These are phyloP conservation scores for Crassisporium funariophilum DNA, from an alignment of 768 basidiomycete genomes.

Conservation along the genomic window DNA sequence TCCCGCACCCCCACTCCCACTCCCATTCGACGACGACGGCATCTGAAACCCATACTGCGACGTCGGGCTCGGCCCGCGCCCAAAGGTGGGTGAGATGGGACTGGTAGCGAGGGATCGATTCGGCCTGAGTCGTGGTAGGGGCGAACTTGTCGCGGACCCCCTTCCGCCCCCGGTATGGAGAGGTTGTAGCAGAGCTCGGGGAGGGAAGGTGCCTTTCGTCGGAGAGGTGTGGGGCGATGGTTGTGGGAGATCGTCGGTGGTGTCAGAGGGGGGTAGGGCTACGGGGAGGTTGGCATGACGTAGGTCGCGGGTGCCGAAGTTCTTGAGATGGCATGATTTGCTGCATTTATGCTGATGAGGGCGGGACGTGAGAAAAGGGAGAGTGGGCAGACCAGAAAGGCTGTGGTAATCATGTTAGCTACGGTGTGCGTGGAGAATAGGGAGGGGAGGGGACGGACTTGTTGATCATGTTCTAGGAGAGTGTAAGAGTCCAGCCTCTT, in stretches of 20 bases:
- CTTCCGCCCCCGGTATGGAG: conserved; percentile 17
- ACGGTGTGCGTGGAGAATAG: not conserved
- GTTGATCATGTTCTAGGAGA: conserved; percentile 80
- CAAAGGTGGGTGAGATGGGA: conserved; percentile 35
- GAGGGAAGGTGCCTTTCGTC: conserved; percentile 7
- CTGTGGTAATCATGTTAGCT: conserved; percentile 26
- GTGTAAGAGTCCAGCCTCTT: conserved; percentile 78
- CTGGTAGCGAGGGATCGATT: conserved; percentile 33
- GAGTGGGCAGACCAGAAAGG: conserved; percentile 51
- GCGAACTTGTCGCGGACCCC: conserved; percentile 4
- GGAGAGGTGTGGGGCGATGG: conserved; percentile 28
- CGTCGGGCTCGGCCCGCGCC: conserved; percentile 9
- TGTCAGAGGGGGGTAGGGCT: conserved; percentile 29
- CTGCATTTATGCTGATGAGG: conserved; percentile 39
- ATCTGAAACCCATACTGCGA: not conserved
- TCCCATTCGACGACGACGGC: not conserved
- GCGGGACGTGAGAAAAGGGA: not conserved
- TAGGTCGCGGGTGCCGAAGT: conserved; percentile 76
- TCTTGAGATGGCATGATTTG: conserved; percentile 80
- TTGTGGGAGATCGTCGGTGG: conserved; percentile 23
- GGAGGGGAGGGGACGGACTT: conserved; percentile 48
- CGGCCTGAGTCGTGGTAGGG: conserved; percentile 26
- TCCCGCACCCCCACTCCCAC: conserved; percentile 4
- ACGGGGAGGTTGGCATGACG: conserved; percentile 71
- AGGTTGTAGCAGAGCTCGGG: conserved; percentile 13